Percentiles rank a stretch among this genome's conserved stretches.
Conservation (phyloP, 257 asterid genomes). For the Solanum pinnatisectum region DNA sequence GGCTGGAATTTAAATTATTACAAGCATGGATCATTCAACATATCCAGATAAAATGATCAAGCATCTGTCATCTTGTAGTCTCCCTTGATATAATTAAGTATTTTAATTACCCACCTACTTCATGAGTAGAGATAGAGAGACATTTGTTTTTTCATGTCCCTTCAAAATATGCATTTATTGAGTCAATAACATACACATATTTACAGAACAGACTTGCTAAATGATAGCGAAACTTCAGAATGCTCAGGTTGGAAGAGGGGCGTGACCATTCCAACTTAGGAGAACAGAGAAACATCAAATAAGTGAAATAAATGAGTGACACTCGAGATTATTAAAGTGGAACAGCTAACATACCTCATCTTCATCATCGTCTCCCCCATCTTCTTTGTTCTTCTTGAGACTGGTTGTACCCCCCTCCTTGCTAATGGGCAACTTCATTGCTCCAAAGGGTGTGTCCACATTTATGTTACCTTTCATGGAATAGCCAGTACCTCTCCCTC, state of each 20-base stretch:
- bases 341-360: constrained; percentile 39
- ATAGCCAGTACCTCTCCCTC: constrained; percentile 90
- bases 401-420: constrained; percentile 89
- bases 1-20: background rate
- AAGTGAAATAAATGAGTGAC: background rate
- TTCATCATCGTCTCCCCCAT: constrained; percentile 53
- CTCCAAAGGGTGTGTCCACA: constrained; percentile 90
- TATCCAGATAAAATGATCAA: background rate
- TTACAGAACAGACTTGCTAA: background rate
- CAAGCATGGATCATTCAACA: background rate
- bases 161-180: background rate
- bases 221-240: background rate
- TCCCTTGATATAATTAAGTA: background rate
- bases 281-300: background rate
- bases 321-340: background rate
- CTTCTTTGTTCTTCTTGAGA: constrained; percentile 87
- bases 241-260: background rate
- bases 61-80: background rate
- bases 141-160: background rate
- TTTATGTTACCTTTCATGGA: constrained; percentile 72
- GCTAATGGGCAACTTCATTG: constrained; percentile 81
- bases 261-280: background rate
- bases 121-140: background rate
- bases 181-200: background rate
- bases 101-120: background rate